Percentiles rank a stretch among this genome's conserved stretches.
Conservation (phyloP, 306 rosid species). For the Dicorynia guianensis region DNA sequence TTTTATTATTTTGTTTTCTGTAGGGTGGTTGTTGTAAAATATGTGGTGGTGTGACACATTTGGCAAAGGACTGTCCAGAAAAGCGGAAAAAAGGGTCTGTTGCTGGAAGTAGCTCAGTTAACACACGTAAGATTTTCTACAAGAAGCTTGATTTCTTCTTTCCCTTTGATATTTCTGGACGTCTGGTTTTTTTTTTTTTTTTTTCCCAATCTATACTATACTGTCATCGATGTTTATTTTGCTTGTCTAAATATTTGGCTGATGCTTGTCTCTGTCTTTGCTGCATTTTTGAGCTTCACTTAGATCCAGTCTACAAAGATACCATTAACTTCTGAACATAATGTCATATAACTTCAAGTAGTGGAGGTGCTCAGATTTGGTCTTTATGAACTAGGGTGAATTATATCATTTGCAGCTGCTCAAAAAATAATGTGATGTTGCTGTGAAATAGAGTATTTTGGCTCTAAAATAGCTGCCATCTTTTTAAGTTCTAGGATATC, state of each 20-base stretch:
- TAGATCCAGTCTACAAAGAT: background rate
- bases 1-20: slow-evolving; percentile 23
- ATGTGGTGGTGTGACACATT: slow-evolving; percentile 92
- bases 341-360: slow-evolving; percentile 1
- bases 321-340: background rate
- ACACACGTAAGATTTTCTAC: slow-evolving; percentile 49
- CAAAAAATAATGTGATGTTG: slow-evolving; percentile 12
- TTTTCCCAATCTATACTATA: no score
- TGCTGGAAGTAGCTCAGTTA: slow-evolving; percentile 34
- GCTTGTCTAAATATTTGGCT: background rate
- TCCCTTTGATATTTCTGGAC: background rate
- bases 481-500: background rate
- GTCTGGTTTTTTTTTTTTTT: slow-evolving; percentile 25
- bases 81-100: slow-evolving; percentile 53
- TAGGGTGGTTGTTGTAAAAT: slow-evolving; percentile 96
- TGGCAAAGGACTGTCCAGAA: slow-evolving; percentile 91
- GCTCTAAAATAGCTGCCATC: slow-evolving; percentile 6
- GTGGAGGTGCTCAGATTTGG: slow-evolving; percentile 23
- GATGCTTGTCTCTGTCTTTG: slow-evolving; percentile 17
- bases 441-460: slow-evolving; percentile 10
- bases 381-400: slow-evolving; percentile 12
- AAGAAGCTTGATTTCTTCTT: background rate
- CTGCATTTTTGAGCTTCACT: background rate
- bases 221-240: slow-evolving; percentile 3
- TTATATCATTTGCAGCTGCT: background rate